Evolutionary conservation across 148 eudicot species (phyloP).

Genomic region (Camellia granthamiana): DNA sequence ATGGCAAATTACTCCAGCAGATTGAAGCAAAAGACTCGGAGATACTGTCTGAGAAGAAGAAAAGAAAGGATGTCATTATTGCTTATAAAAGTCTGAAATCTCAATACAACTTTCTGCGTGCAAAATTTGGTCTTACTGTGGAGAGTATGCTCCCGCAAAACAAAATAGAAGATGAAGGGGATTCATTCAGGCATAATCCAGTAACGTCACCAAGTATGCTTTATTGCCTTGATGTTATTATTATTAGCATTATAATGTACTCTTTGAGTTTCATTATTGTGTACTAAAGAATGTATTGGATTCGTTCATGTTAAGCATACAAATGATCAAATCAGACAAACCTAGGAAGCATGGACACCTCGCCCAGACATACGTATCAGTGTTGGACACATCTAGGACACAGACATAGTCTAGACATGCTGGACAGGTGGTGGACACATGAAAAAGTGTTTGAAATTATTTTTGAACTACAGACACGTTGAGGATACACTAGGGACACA

Average conservation of each 20-base stretch:
- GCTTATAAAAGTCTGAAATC: conserved; percentile 76
- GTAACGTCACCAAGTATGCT: conserved; percentile 43
- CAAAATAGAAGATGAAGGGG: conserved; percentile 44
- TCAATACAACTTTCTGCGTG: conserved; percentile 55
- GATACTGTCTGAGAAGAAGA: conserved; percentile 57
- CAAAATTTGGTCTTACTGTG: conserved; percentile 46
- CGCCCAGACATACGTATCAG: too few species aligned
- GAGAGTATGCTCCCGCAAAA: conserved; percentile 39
- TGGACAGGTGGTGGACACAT: too few species aligned
- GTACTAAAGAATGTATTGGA: background rate
- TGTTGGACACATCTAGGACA: too few species aligned
- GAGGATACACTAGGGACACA: too few species aligned
- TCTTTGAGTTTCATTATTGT: background rate
- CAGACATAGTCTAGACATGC: too few species aligned
- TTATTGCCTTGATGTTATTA: background rate
- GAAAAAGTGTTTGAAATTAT: too few species aligned
- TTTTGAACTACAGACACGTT: too few species aligned
- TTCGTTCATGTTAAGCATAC: background rate
- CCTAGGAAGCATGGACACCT: background rate
- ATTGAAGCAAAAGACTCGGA: conserved; percentile 47
- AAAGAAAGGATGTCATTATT: conserved; percentile 33
- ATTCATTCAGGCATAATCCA: conserved; percentile 26
- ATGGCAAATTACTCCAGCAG: conserved; percentile 50
- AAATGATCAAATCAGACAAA: conserved; percentile 5
- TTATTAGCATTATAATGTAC: background rate